Base-by-base conservation (phyloP, 441 rosid species). In the Raphanus hybrid region DNA sequence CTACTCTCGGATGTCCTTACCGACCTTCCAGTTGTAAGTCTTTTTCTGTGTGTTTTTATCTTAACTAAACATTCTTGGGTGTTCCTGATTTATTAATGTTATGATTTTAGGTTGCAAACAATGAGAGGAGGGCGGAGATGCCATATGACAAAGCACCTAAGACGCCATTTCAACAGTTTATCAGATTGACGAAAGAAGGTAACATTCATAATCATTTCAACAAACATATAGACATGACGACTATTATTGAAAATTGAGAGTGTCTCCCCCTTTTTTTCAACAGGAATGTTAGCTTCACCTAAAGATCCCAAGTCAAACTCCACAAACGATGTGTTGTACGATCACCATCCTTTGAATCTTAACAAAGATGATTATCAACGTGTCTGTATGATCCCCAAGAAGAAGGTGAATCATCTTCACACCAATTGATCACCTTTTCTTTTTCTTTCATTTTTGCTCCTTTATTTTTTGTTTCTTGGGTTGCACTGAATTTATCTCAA, bases 1-100 rank as follows among this genome's bases (percentile, higher is more conserved):
- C 29, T 92, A 0, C 75, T 94, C 37, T 26, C 70, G 73, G 98
- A 94, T 75, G 89, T 92, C 3, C 84, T 91, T 65, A 78, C 84
- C 32, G 97, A 92, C 77, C 89, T 90, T 26, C 95, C 95, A 1
- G 73, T 62, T 4, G 97, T 94, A 82, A 48, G 85, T 80, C 34
- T 74, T 41, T 54, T 12, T 20, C 8, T 26, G 34, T 39, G 26
- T 2, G n/a, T n/a, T n/a, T 23, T 54, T 39, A 14, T 58, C 39
- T 57, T 62, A 14, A 72, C 54, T 48, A 23, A 45, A 5, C 8
- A 50, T 15, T 34, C 5, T 58, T 32, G 12, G 20, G 14, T 6
- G 16, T 52, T 6, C 10, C 14, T 15, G 12, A 29, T 50, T 58
- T 67, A 60, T 27, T 32, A 50, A 57, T 9, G 2, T 60, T 43